These are phyloP conservation scores for Colletotrichum sp. DNA, from an alignment of 2,329 filamentous ascomycete species.

Conservation along the genomic window DNA sequence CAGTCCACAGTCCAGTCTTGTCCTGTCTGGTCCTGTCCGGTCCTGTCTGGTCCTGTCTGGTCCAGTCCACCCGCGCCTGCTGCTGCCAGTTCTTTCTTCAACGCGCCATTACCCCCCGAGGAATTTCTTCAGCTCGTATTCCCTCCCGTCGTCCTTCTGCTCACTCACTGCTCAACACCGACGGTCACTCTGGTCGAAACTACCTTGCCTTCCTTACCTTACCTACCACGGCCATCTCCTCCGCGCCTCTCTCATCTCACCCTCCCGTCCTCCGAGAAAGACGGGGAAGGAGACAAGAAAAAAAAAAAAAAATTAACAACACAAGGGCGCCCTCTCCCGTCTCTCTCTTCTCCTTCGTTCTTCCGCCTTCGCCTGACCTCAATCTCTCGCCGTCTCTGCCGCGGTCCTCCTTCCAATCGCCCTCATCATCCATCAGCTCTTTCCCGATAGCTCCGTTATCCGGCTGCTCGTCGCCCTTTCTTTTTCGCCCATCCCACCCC, in stretches of 20 bases:
- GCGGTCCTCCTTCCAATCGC: not conserved
- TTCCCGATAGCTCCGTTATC: not conserved
- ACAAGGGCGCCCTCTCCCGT: not conserved
- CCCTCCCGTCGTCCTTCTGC: not conserved
- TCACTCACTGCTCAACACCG: not conserved
- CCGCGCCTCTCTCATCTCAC: not conserved
- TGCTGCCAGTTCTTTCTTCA: not conserved
- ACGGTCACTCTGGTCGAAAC: not conserved
- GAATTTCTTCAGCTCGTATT: conserved; percentile 24
- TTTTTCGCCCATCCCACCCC: not conserved
- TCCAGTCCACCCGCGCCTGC: not conserved
- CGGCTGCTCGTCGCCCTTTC: not conserved
- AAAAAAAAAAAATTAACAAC: not conserved
- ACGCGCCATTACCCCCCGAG: not conserved
- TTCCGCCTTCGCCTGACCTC: not conserved
- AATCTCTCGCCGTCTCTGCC: not conserved
- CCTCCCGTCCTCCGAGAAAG: not conserved
- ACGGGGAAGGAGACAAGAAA: not conserved
- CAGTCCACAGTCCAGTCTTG: not conserved
- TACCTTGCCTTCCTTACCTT: not conserved
- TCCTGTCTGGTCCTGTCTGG: not conserved
- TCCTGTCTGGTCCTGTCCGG: not conserved
- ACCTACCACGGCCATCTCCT: not conserved
- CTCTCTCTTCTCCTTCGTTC: not conserved
- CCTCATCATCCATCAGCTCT: not conserved